Evolutionary conservation across 768 basidiomycete species (phyloP).

Genomic region (Pisolithus orientalis): DNA sequence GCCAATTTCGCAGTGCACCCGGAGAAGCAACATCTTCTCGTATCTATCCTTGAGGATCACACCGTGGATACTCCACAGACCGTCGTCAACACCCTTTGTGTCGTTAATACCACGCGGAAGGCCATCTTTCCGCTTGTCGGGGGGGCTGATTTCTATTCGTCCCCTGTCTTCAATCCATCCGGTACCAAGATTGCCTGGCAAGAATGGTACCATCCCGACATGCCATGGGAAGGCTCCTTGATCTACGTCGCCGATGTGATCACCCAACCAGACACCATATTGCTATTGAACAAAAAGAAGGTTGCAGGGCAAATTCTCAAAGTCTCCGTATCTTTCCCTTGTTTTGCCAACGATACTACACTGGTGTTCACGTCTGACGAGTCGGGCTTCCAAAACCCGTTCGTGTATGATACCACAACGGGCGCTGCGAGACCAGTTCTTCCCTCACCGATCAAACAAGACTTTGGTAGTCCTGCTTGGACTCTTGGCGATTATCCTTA

Average conservation of each 20-base stretch:
- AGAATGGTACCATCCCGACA: constrained; percentile 63
- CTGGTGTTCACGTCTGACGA: constrained; percentile 62
- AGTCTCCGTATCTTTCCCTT: constrained; percentile 53
- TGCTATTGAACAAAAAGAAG: constrained; percentile 33
- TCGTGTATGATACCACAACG: constrained; percentile 38
- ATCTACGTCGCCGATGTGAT: constrained; percentile 48
- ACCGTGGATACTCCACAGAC: constrained; percentile 34
- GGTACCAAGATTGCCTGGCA: constrained; percentile 56
- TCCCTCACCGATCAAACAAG: constrained; percentile 12
- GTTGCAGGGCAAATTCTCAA: constrained; percentile 48
- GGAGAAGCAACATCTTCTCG: constrained; percentile 42
- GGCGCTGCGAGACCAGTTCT: constrained; percentile 21
- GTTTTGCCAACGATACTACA: constrained; percentile 49
- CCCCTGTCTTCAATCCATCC: constrained; percentile 53
- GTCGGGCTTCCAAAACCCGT: constrained; percentile 61
- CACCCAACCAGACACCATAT: constrained; percentile 16
- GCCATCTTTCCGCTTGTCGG: constrained; percentile 39
- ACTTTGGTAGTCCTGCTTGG: constrained; percentile 20
- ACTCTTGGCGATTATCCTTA: constrained; percentile 13
- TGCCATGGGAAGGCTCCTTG: constrained; percentile 66
- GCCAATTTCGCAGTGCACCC: constrained; percentile 62
- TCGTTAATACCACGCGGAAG: constrained; percentile 45
- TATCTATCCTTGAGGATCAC: constrained; percentile 68
- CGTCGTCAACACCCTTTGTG: constrained; percentile 46
- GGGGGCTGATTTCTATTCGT: constrained; percentile 69